These are phyloP conservation scores for Colletotrichum sp. DNA, from an alignment of 2,329 filamentous ascomycete species.

Conservation along the genomic window DNA sequence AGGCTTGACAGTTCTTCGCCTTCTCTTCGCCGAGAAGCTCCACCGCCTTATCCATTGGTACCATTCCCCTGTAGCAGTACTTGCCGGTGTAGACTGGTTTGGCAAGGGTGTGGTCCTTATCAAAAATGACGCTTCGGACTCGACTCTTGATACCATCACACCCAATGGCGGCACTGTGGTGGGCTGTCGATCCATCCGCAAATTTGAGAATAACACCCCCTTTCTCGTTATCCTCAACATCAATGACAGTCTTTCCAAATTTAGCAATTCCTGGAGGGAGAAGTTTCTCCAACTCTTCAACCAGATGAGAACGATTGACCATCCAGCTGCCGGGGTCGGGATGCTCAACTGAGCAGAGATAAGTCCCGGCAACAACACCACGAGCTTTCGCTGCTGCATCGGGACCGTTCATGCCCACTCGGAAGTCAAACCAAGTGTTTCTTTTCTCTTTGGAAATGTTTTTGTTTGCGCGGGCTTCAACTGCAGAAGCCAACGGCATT, in stretches of 20 bases:
- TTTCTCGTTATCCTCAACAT: background rate
- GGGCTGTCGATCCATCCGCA: conserved; percentile 39
- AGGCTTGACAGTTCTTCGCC: conserved; percentile 26
- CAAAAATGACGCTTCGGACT: conserved; percentile 41
- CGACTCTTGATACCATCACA: conserved; percentile 47
- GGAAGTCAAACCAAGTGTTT: conserved; percentile 25
- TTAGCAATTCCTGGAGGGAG: conserved; percentile 29
- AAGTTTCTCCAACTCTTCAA: conserved; percentile 42
- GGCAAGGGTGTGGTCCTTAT: background rate
- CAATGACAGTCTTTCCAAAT: background rate
- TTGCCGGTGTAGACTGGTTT: conserved; percentile 47
- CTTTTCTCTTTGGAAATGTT: background rate
- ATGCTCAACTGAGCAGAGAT: background rate
- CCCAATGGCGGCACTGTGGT: conserved; percentile 40
- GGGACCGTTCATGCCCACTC: conserved; percentile 5
- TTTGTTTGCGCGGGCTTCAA: background rate
- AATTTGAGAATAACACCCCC: background rate
- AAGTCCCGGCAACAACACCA: background rate
- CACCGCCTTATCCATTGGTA: conserved; percentile 56
- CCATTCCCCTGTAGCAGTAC: conserved; percentile 57
- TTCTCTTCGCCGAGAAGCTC: conserved; percentile 47
- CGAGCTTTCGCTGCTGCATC: background rate
- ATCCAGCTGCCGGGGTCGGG: background rate
- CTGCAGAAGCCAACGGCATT: background rate
- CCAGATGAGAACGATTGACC: conserved; percentile 1